Base-by-base conservation (phyloP, 768 basidiomycete species). In the Rhodosporidiobolus odoratus region DNA sequence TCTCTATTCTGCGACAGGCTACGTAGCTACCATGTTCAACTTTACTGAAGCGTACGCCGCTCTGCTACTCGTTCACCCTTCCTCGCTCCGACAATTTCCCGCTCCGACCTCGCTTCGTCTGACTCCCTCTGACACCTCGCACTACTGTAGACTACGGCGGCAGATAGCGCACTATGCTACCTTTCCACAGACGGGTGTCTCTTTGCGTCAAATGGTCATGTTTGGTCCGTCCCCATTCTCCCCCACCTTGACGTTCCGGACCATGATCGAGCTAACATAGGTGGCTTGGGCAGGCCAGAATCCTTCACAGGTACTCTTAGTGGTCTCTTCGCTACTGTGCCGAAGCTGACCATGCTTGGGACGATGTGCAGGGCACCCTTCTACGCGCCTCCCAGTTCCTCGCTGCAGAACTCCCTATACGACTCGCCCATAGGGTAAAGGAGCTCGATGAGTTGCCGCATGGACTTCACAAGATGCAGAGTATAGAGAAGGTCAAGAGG, bases 201-300 rank as follows among this genome's bases (percentile, higher is more conserved):
- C 93, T 0, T 83, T 97, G 27, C 90, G 96, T 80, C 95, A 98
- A 81, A 97, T 99, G 94, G 92, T 96, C 59, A 85, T 90, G 63
- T 97, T 99, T 77, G 95, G 75, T 77, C 43, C 23, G 75, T 3
- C 27, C 38, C n/a, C 37, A 10, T 12, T 12, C 35, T 37, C 27
- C 19, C 4, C n/a, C 19, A 13, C 2, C 34, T 43, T 27, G 37
- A 48, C 40, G 4, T 34, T 41, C 10, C 38, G 23, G 17, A 12
- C 56, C 6, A 21, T 15, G 35, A 2, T 13, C 19, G 5, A 4
- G 54, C 54, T 47, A 34, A 68, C 48, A 43, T 40, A 1, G 45
- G 27, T 34, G 40, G 19, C 50, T 9, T 35, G 4, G 3, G 35
- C 66, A 76, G 76, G 95, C 0, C 92, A 96, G 82, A 90, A 97